Evolutionary conservation across 176 grass and related monocot species (phyloP).

Genomic region (Chrysopogon serrulatus): DNA sequence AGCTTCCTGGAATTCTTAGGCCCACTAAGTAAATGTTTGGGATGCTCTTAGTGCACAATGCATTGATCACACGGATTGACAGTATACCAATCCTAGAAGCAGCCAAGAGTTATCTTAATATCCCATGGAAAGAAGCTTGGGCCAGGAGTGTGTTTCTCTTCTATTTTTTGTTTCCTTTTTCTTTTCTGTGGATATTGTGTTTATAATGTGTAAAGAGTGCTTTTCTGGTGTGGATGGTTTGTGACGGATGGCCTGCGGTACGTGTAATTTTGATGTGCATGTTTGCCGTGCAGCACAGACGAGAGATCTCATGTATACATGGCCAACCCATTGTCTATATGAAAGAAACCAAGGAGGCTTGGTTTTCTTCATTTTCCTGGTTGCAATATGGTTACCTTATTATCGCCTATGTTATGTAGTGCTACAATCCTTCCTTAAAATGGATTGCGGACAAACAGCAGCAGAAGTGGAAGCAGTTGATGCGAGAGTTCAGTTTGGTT

Average conservation of each 20-base stretch:
- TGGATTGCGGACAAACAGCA: too few species aligned
- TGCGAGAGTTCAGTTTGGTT: too few species aligned
- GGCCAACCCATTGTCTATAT: slow-evolving; percentile 28
- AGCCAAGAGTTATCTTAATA: neutral
- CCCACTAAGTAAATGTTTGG: slow-evolving; percentile 44
- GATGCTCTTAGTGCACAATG: slow-evolving; percentile 34
- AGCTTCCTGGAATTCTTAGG: slow-evolving; percentile 25
- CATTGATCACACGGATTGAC: neutral
- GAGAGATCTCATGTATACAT: neutral
- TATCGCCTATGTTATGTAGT: too few species aligned
- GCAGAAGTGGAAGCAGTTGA: too few species aligned
- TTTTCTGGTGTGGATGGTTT: neutral
- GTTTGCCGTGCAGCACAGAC: neutral
- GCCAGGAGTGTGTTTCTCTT: neutral
- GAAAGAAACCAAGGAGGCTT: neutral
- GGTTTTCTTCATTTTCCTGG: neutral
- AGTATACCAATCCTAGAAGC: neutral
- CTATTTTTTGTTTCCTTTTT: too few species aligned
- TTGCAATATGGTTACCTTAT: too few species aligned
- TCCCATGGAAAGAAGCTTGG: neutral
- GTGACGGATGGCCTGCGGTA: neutral
- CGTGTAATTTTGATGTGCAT: slow-evolving; percentile 23
- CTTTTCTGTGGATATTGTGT: neutral
- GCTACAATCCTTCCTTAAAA: too few species aligned
- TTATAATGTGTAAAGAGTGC: neutral